Conservation (phyloP, 768 basidiomycete genomes). For the Russula foetens region DNA sequence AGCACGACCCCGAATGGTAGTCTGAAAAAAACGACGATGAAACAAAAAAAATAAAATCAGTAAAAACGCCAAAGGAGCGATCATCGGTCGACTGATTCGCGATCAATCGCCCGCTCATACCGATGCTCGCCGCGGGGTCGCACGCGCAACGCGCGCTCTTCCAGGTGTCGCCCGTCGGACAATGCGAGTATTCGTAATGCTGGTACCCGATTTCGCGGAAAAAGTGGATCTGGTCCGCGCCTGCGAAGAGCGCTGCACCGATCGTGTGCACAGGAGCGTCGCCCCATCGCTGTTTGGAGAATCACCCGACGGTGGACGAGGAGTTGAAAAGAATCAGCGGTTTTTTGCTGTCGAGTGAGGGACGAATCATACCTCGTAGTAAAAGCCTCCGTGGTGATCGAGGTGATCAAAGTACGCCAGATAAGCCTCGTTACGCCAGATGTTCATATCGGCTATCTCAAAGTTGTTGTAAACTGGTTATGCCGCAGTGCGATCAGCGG, state of each 20-base stretch:
- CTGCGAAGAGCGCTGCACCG: slow-evolving; percentile 67
- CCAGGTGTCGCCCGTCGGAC: slow-evolving; percentile 34
- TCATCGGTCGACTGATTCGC: too few species aligned
- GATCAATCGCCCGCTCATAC: slow-evolving; percentile 26
- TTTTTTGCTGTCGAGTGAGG: neutral
- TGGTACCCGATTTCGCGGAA: slow-evolving; percentile 81
- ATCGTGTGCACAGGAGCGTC: slow-evolving; percentile 87
- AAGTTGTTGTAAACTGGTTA: slow-evolving; percentile 89
- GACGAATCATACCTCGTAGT: slow-evolving; percentile 54
- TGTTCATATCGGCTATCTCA: slow-evolving; percentile 77
- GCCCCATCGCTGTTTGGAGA: slow-evolving; percentile 54
- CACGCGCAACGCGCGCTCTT: slow-evolving; percentile 38
- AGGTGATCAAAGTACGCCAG: slow-evolving; percentile 75
- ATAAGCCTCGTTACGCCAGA: slow-evolving; percentile 82
- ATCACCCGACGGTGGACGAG: too few species aligned
- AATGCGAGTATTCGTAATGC: slow-evolving; percentile 66
- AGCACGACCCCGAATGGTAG: slow-evolving; percentile 26
- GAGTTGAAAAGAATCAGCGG: too few species aligned
- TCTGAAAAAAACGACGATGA: too few species aligned
- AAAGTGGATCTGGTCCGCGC: slow-evolving; percentile 70
- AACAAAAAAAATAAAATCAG: neutral
- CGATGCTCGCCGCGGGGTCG: slow-evolving; percentile 47
- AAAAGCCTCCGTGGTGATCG: slow-evolving; percentile 77
- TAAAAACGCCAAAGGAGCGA: neutral
- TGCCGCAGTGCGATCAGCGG: neutral